A percentile compares a stretch with the other conserved stretches of the same genome.
phyloP scores from a whole-genome alignment of 23 red algal genomes.

The Chondrus crispus region DNA sequence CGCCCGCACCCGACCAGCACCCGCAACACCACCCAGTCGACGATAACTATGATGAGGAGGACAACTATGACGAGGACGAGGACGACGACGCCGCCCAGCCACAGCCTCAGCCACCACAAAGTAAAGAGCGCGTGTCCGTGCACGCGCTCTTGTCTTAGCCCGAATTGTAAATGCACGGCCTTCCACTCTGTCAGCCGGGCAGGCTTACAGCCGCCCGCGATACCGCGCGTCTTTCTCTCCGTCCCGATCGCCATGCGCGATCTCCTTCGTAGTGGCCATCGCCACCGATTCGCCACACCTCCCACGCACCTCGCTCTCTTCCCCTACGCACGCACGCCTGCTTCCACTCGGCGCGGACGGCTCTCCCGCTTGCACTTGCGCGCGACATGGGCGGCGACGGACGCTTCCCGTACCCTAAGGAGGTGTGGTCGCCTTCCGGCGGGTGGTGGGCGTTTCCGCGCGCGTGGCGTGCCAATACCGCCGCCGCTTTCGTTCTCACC shows the following conservation, averaged over 20 bases:
- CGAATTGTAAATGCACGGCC: too few species aligned
- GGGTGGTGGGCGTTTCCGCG: constrained; percentile 77
- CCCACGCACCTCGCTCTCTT: neutral
- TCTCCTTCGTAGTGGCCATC: neutral
- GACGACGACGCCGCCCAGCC: neutral
- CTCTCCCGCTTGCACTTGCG: neutral
- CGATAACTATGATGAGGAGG: constrained; percentile 16
- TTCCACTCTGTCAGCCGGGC: neutral
- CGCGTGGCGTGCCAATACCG: constrained; percentile 72
- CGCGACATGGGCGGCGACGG: constrained; percentile 48
- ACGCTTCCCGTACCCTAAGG: constrained; percentile 69
- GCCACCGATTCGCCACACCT: neutral
- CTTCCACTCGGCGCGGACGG: neutral
- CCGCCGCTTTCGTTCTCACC: constrained; percentile 40
- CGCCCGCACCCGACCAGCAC: neutral
- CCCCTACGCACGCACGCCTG: neutral
- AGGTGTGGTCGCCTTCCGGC: constrained; percentile 86
- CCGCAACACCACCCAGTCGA: neutral
- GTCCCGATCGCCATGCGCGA: neutral
- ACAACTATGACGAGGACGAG: constrained; percentile 49
- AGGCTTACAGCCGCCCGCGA: neutral
- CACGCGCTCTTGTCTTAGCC: constrained; percentile 53
- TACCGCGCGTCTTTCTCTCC: neutral
- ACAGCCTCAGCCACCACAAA: neutral
- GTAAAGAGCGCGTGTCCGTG: constrained; percentile 45